These are phyloP conservation scores for Phyllosticta ampelicida DNA, from an alignment of 2,329 filamentous ascomycete species.

Conservation along the genomic window DNA sequence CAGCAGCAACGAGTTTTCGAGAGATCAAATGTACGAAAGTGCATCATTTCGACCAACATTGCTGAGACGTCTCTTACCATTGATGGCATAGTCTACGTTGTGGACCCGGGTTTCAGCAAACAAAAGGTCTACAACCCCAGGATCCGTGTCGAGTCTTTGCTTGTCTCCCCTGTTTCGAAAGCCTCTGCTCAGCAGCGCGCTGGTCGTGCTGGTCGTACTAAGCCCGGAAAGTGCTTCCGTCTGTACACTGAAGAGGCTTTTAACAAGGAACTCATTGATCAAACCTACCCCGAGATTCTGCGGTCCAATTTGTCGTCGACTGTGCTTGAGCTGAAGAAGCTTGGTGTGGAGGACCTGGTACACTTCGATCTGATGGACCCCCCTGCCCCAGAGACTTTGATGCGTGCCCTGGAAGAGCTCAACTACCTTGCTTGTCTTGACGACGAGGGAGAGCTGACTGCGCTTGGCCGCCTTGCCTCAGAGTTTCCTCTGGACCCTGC, in stretches of 20 bases:
- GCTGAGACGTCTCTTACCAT: slow-evolving; percentile 96
- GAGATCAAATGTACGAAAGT: slow-evolving; percentile 84
- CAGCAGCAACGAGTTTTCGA: slow-evolving; percentile 97
- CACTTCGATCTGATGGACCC: slow-evolving; percentile 99
- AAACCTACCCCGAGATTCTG: slow-evolving; percentile 92
- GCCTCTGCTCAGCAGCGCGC: slow-evolving; percentile 94
- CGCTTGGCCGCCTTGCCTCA: slow-evolving; percentile 75
- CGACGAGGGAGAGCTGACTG: slow-evolving; percentile 87
- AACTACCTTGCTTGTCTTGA: slow-evolving; percentile 96
- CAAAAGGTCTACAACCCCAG: slow-evolving; percentile 98
- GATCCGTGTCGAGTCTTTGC: slow-evolving; percentile 86
- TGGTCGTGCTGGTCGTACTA: slow-evolving; percentile 97
- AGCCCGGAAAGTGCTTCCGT: slow-evolving; percentile 95
- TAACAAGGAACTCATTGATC: slow-evolving; percentile 95
- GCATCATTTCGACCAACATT: slow-evolving; percentile 93
- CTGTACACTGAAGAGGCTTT: slow-evolving; percentile 92
- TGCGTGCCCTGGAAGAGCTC: slow-evolving; percentile 93
- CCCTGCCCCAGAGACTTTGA: slow-evolving; percentile 93
- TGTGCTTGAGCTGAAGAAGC: slow-evolving; percentile 92
- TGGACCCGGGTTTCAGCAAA: slow-evolving; percentile 98
- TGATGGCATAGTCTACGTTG: slow-evolving; percentile 96
- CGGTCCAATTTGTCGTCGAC: slow-evolving; percentile 91
- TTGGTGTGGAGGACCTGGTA: slow-evolving; percentile 88
- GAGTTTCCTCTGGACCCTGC: slow-evolving; percentile 93
- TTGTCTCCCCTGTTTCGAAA: slow-evolving; percentile 97